Conservation (phyloP, 169 alveolate genomes). For the Plasmodium billcollinsi region DNA sequence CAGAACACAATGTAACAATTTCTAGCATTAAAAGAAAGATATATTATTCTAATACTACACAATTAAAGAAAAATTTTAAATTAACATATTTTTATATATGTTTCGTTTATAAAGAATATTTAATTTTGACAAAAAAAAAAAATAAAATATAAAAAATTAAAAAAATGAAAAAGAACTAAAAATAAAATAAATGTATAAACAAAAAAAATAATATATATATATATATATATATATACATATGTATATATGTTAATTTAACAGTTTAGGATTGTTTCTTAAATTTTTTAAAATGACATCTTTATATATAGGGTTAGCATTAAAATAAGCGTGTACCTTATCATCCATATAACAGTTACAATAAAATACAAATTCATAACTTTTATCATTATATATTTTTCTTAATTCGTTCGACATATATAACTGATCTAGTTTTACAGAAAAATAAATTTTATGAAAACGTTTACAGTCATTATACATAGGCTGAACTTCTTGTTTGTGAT, state of each 20-base stretch:
- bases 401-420: slow-evolving; percentile 57
- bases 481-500: slow-evolving; percentile 41
- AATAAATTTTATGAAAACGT: slow-evolving; percentile 61
- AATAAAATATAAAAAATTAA: too few relatives aligned
- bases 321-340: slow-evolving; percentile 45
- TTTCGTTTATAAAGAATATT: too few relatives aligned
- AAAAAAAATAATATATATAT: neutral
- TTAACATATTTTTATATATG: too few relatives aligned
- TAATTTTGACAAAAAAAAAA: too few relatives aligned
- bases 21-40: too few relatives aligned
- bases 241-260: slow-evolving; percentile 4
- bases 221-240: neutral
- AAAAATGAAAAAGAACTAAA: too few relatives aligned
- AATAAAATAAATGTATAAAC: too few relatives aligned
- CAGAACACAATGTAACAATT: too few relatives aligned
- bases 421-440: slow-evolving; percentile 77
- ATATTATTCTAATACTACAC: too few relatives aligned
- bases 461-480: slow-evolving; percentile 82
- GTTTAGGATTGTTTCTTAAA: slow-evolving; percentile 38
- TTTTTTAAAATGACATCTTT: slow-evolving; percentile 33
- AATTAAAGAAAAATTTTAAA: too few relatives aligned
- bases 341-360: slow-evolving; percentile 78
- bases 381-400: slow-evolving; percentile 58
- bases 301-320: slow-evolving; percentile 26
- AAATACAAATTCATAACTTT: slow-evolving; percentile 76